A percentile compares a stretch with the other conserved stretches of the same genome.
Conservation (phyloP, 495 filamentous ascomycete genomes). For the Choiromyces venosus region DNA sequence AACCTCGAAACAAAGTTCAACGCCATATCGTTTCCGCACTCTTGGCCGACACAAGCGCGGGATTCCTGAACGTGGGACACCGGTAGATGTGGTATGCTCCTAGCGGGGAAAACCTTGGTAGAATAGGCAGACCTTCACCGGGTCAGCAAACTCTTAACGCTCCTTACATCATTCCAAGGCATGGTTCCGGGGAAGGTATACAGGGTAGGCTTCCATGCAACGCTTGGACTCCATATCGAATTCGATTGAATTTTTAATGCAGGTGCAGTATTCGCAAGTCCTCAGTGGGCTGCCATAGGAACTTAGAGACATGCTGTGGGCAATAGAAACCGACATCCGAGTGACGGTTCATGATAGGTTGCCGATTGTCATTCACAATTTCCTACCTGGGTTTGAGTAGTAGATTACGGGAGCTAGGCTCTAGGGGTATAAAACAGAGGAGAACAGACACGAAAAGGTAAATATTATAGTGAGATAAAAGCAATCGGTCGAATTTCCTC, state of each 20-base stretch:
- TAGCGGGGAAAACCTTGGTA: background rate
- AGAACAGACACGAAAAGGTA: background rate
- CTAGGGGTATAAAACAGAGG: background rate
- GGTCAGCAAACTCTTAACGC: background rate
- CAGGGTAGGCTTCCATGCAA: background rate
- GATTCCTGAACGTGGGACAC: background rate
- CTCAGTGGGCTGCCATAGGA: background rate
- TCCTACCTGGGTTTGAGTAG: background rate
- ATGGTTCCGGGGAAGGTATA: background rate
- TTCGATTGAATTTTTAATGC: no score
- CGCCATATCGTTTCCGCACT: background rate
- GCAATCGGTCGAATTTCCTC: background rate
- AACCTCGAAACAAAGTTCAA: background rate
- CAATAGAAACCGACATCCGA: background rate
- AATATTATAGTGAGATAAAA: background rate
- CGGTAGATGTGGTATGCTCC: background rate
- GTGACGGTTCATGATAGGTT: background rate
- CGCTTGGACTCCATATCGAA: no score
- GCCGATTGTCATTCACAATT: background rate
- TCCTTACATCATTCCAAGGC: background rate
- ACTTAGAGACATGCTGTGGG: no score
- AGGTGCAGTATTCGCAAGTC: background rate
- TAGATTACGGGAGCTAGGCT: background rate
- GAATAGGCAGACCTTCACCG: background rate
- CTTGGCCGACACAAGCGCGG: background rate